Evolutionary conservation across 176 grass and related monocot genomes (phyloP), one percentile per base, ranked within the genome.

Genomic region (Oropetium thomaeum): DNA sequence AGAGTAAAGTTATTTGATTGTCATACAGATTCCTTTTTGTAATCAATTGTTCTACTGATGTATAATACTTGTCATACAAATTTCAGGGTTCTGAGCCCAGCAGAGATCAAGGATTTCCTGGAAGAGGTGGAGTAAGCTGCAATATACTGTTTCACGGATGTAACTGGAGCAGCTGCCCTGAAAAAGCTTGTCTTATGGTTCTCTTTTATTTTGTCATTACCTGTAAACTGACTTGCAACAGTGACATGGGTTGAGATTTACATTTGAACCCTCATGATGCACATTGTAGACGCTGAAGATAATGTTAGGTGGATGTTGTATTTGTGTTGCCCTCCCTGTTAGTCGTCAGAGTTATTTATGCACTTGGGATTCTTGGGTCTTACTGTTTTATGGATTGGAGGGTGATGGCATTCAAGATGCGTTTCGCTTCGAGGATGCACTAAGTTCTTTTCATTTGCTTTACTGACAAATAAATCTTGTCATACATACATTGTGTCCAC

Each of bases 61-160:
- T 44, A 10, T 53, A 75, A 51, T 74, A 55, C n/a, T 84, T 78
- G 51, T 19, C 11, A 25, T 48, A 8, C 51, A 65, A 75, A 83
- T 80, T 78, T 71, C 89, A 99, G 92, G 75, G 96, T 99, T 70
- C 76, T 99, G 62, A 99, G 81, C 61, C 84, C 92, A 28, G 77
- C 96, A 73, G 96, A 99, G 79, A 99, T 99, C 53, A 90, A 95
- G 52, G 96, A 99, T 89, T 99, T 95, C 72, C 84, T 99, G 83
- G 91, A 93, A 44, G 96, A 99, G 85, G 96, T 99, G 79, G 96
- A 99, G 84, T 99, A 90, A 81, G 29, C 32, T 45, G 44, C 37
- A 28, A 6, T 53, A 43, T 68, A 67, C 54, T 29, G 11, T 17
- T 40, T 52, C 11, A 0, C 20, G 65, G 11, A 58, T 47, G 23